Base-by-base conservation (phyloP, 306 rosid species). In the Vigna hirtella region DNA sequence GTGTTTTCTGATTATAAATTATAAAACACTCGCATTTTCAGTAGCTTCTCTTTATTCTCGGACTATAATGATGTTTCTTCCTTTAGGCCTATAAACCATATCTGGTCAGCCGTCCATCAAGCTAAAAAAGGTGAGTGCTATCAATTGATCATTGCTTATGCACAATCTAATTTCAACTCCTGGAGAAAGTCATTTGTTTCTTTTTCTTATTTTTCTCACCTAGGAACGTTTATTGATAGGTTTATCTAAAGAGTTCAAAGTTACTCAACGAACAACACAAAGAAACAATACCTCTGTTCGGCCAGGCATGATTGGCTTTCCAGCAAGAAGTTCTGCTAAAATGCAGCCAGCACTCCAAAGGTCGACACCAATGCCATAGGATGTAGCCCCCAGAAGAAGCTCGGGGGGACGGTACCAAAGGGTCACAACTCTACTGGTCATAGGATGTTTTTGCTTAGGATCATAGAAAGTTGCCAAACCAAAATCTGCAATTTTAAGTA, bases 261-360 rank as follows among this genome's bases (percentile, higher is more conserved):
- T 11, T 48, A 75, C 28, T 59, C 13, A 50, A 4, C 42, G n/a
- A 81, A 47, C 68, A 81, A 81, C 26, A 83, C 40, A 67, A 45
- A 47, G 20, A 68, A 30, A 34, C 15, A 45, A 81, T 86, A 93
- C 98, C 98, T 93, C 98, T 34, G 98, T 93, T 65, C 97, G 87
- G 71, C 96, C 98, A 22, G 98, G 98, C 98, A 93, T 83, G 66
- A 91, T 85, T 82, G 98, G 96, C 91, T 88, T 93, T 85, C 97
- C 98, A 22, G 92, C 83, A 49, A 93, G 93, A 67, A 93, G 82
- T 87, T 93, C 98, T 2, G 93, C 97, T 83, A 93, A 86, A 83
- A 93, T 93, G 89, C 98, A 93, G 66, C 98, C 98, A 64, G 92
- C 98, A 67, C 98, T 93, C 98, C 98, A 93, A 43, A 93, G 90